These are phyloP conservation scores for Reutealis trisperma DNA, from an alignment of 345 rosid genomes.

Conservation along the genomic window DNA sequence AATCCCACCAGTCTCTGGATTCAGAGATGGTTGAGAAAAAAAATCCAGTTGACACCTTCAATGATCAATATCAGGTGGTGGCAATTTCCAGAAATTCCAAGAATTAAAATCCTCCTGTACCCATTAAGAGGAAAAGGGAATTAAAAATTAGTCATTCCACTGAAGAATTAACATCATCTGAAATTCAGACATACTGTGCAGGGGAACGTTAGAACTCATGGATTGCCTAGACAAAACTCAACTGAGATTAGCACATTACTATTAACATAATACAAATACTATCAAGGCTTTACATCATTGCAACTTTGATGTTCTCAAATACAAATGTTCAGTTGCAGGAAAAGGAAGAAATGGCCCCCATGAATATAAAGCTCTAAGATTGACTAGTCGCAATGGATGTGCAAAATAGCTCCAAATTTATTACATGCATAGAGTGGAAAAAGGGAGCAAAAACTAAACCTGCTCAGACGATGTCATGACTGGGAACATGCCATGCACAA, in stretches of 20 bases:
- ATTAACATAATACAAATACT: neutral
- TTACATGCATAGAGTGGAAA: neutral
- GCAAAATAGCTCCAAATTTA: neutral
- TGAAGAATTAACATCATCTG: neutral
- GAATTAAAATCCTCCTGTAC: conserved; percentile 86
- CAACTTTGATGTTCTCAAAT: neutral
- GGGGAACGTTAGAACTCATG: neutral
- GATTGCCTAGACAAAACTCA: neutral
- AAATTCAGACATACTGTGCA: neutral
- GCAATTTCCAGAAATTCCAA: conserved; percentile 93
- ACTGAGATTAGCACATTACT: neutral
- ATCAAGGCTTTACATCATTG: neutral
- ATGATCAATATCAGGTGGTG: conserved; percentile 52
- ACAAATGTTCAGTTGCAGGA: neutral
- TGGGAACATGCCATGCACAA: conserved; percentile 93
- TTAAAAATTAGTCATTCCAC: conserved; percentile 11
- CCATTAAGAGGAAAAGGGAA: neutral
- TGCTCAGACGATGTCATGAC: conserved; percentile 55
- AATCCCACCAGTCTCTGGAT: neutral
- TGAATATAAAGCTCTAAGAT: neutral
- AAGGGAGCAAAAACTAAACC: conserved; percentile 42
- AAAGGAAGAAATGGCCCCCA: neutral
- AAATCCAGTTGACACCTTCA: conserved; percentile 28
- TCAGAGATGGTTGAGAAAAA: neutral
- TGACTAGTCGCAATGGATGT: neutral